Percentiles rank a stretch among this genome's conserved stretches.
Conservation (phyloP, 2,329 filamentous ascomycete species). For the Myriosclerotinia curreyana region DNA sequence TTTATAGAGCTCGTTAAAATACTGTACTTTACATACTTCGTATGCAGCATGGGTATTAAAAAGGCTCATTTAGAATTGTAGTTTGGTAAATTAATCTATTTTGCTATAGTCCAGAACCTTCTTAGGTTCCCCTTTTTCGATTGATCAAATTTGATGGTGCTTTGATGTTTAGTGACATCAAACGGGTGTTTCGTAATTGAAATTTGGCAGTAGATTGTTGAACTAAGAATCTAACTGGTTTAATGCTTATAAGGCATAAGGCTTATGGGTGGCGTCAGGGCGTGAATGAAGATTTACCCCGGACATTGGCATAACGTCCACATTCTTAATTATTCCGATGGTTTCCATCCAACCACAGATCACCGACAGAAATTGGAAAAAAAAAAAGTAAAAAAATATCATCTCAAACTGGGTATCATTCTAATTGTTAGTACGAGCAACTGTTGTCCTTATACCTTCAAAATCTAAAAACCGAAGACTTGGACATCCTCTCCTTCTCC, state of each 20-base stretch:
- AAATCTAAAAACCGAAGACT: slow-evolving; percentile 20
- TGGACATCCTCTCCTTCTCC: slow-evolving; percentile 26
- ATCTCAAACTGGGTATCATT: neutral
- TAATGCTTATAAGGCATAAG: too few species aligned
- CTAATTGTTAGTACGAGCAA: neutral
- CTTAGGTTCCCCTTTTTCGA: neutral
- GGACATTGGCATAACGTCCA: neutral
- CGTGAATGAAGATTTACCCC: slow-evolving; percentile 7
- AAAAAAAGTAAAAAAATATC: neutral
- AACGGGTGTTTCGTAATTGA: neutral
- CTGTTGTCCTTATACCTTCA: neutral
- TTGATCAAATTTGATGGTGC: slow-evolving; percentile 2
- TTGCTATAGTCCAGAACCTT: neutral
- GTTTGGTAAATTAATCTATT: slow-evolving; percentile 4
- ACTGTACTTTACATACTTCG: neutral
- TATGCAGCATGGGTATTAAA: neutral
- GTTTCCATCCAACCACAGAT: neutral
- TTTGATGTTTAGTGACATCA: neutral
- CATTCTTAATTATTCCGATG: neutral
- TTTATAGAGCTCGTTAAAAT: neutral
- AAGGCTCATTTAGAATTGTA: neutral
- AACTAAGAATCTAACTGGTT: neutral
- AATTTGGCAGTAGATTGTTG: neutral
- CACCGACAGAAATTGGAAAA: neutral
- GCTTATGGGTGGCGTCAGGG: neutral